Base-by-base conservation (phyloP, 768 basidiomycete genomes). In the Bullera alba region DNA sequence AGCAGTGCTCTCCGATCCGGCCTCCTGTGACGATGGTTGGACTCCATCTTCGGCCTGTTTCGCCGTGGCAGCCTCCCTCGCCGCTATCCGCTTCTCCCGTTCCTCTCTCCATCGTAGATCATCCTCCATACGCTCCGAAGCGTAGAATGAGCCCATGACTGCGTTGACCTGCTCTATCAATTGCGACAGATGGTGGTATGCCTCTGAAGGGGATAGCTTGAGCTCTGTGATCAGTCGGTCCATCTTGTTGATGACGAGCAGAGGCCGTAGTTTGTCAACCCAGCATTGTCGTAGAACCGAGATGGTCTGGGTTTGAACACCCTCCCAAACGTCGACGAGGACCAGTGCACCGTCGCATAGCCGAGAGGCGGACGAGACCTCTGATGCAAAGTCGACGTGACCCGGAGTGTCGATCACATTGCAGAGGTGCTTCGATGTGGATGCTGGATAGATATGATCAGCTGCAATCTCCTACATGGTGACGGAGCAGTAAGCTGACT, bases 321-420 rank as follows among this genome's bases (percentile, higher is more conserved):
- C 95, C 75, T 97, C 95, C 1, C 96, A 89, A 1, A 87, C 90
- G 69, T 99, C 95, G 1, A 99, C 90, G 4, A 99, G 76, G 34
- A 99, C 86, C 5, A 99, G 78, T 1, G 93, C 90, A 14, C 95
- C 95, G 73, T 97, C 95, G 60, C 91, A 95, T 22, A 99, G 69
- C 42, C 92, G 77, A 12, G 91, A 87, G 19, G 93, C 91, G 1
- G 89, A 87, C 1, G 91, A 96, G 0, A 99, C 95, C 69, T 97
- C 95, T 48, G 85, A 90, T 0, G 91, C 92, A 61, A 99, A 99
- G 72, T 97, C 95, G 21, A 99, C 93, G 75, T 99, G 95, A 3
- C 95, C 95, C 15, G 95, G 95, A 0, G 95, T 97, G 72, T 99
- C 95, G 56, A 99, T 93, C 79, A 97, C 84, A 69, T 95, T 96